Base-by-base conservation (phyloP, 176 grass and related monocot species). In the Pontederia crassipes region DNA sequence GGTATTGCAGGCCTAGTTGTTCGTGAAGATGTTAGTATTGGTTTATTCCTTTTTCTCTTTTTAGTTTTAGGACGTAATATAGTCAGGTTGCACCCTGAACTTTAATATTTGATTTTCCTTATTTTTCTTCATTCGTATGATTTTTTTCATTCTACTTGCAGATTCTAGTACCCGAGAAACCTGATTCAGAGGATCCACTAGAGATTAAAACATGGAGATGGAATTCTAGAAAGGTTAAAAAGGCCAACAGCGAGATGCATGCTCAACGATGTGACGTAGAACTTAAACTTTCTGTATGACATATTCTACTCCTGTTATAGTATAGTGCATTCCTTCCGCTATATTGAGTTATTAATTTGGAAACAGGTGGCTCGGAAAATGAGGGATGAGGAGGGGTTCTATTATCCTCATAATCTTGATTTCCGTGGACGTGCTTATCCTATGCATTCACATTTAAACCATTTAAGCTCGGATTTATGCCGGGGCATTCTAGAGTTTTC, bases 331-430 rank as follows among this genome's bases (percentile, higher is more conserved):
- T 40, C 6, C 0, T 40, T 40, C 4, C 32, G 3, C 32, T 40
- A 40, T 40, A 40, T 40, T 40, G 32, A 40, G 20, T 24, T 40
- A 7, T 40, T 40, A 40, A 40, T 40, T 40, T 50, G 64, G 70
- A 48, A 82, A 96, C 79, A 96, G 92, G 86, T 96, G 80, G 92
- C 92, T 62, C 78, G 73, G 53, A 96, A 82, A 86, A 90, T 90
- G 92, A 81, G 78, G 59, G 68, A 82, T 28, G 92, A 96, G 73
- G 92, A 78, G 74, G 92, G 83, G 35, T 96, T 96, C 79, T 83
- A 90, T 79, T 96, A 96, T 77, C 87, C 92, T 50, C 92, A 96
- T 59, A 96, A 90, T 75, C 65, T 96, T 0, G 91, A 96, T 68
- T 96, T 96, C 15, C 81, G 91, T 66, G 91, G 91, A 15, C 86